Conservation (phyloP, 176 grass and related monocot species). For the Otatea glauca region DNA sequence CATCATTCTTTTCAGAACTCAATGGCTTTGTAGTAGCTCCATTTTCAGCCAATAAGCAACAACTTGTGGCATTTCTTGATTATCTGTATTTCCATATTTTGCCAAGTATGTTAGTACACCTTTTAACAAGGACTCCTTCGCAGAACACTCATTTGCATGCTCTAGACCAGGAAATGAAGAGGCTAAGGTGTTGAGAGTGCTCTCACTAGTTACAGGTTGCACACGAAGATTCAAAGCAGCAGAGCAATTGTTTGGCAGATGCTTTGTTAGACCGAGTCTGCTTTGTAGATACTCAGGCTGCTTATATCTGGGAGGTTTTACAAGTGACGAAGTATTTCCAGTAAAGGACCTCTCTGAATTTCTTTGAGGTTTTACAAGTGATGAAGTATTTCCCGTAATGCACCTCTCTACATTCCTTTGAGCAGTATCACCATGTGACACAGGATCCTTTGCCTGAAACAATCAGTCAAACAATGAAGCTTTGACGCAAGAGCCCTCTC, state of each 20-base stretch:
- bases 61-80: slow-evolving; percentile 20
- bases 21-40: background rate
- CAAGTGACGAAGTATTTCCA: slow-evolving; percentile 35
- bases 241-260: slow-evolving; percentile 35
- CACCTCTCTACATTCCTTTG: background rate
- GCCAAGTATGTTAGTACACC: background rate
- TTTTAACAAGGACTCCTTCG: slow-evolving; percentile 34
- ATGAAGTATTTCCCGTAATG: slow-evolving; percentile 38
- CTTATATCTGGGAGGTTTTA: slow-evolving; percentile 50
- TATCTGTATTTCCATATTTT: slow-evolving; percentile 34
- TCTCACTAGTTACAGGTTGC: slow-evolving; percentile 15
- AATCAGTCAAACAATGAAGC: no score
- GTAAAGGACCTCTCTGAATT: slow-evolving; percentile 34
- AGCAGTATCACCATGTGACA: no score
- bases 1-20: slow-evolving; percentile 34
- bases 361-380: slow-evolving; percentile 47
- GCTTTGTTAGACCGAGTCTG: slow-evolving; percentile 43
- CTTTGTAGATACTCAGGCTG: slow-evolving; percentile 33
- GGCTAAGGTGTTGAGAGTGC: slow-evolving; percentile 10
- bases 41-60: slow-evolving; percentile 30
- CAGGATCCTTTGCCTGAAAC: no score
- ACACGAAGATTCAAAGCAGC: slow-evolving; percentile 39
- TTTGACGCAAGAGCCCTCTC: no score
- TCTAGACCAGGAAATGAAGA: slow-evolving; percentile 24
- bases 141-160: slow-evolving; percentile 2